A percentile compares a stretch with the other conserved stretches of the same genome.
These are phyloP conservation scores for Phytopythium boreale DNA, from an alignment of 352 stramenopile species.

Conservation along the genomic window DNA sequence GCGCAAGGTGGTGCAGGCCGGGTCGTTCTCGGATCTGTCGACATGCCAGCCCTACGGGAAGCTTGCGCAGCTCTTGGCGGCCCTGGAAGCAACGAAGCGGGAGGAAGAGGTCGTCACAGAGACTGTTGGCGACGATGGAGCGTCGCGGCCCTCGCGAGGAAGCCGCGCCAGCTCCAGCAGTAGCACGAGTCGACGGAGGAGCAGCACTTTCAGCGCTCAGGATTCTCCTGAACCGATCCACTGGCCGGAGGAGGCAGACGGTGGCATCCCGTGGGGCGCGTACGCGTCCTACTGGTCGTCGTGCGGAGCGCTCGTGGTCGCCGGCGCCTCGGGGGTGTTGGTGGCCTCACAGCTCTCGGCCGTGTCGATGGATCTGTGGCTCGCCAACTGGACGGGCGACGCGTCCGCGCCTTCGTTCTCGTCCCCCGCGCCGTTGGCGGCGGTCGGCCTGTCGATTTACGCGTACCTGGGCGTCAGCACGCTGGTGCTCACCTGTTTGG, in stretches of 20 bases:
- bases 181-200: background rate
- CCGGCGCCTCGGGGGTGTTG: slow-evolving; percentile 34
- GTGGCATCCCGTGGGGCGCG: slow-evolving; percentile 31
- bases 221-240: background rate
- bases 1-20: slow-evolving; percentile 58
- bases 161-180: background rate
- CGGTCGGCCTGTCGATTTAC: slow-evolving; percentile 54
- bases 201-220: slow-evolving; percentile 22
- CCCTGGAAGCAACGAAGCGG: background rate
- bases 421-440: slow-evolving; percentile 11
- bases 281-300: slow-evolving; percentile 51
- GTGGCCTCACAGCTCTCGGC: slow-evolving; percentile 42
- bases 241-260: slow-evolving; percentile 30
- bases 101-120: background rate
- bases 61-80: slow-evolving; percentile 39
- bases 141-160: background rate
- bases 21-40: slow-evolving; percentile 51
- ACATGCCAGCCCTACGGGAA: slow-evolving; percentile 31
- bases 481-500: slow-evolving; percentile 45
- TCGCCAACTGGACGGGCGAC: slow-evolving; percentile 50
- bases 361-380: slow-evolving; percentile 65
- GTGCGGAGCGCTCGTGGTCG: slow-evolving; percentile 31
- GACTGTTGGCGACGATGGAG: background rate
- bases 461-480: slow-evolving; percentile 52
- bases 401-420: background rate